Evolutionary conservation across 2,329 filamentous ascomycete species (phyloP).

Genomic region (Triangularia setosa): DNA sequence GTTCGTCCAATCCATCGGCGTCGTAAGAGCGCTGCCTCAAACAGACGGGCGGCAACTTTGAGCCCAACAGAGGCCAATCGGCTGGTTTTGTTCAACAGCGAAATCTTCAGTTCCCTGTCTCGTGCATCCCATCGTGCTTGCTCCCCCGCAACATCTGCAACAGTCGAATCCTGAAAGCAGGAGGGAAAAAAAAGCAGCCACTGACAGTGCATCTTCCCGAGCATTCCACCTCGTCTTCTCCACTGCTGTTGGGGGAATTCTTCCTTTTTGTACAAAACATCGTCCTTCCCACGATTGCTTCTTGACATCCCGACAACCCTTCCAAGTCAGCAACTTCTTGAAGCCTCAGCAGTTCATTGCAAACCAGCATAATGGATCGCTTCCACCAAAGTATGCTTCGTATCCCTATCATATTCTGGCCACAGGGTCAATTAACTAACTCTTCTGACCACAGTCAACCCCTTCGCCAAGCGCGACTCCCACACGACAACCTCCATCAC

Average conservation of each 20-base stretch:
- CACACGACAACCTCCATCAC: conserved; percentile 59
- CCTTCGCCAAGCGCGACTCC: conserved; percentile 67
- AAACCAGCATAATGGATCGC: conserved; percentile 13
- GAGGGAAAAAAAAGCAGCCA: background rate
- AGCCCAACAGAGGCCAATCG: background rate
- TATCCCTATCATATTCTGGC: background rate
- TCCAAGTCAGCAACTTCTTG: background rate
- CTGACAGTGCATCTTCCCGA: background rate
- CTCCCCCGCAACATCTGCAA: background rate
- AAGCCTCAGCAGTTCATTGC: background rate
- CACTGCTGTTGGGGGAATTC: background rate
- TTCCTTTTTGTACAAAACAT: background rate
- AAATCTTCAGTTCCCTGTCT: background rate
- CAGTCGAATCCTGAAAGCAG: background rate
- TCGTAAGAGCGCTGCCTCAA: conserved; percentile 2
- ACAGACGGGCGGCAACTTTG: conserved; percentile 2
- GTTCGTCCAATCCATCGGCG: background rate
- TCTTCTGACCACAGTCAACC: conserved; percentile 57
- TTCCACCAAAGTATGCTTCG: conserved; percentile 14
- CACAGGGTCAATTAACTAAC: background rate
- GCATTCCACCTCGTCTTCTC: background rate
- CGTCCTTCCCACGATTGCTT: background rate
- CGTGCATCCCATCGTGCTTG: conserved; percentile 3
- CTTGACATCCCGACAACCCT: background rate
- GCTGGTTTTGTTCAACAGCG: background rate